Evolutionary conservation across 2,329 filamentous ascomycete species (phyloP).

Genomic region (Juglanconis juglandina): DNA sequence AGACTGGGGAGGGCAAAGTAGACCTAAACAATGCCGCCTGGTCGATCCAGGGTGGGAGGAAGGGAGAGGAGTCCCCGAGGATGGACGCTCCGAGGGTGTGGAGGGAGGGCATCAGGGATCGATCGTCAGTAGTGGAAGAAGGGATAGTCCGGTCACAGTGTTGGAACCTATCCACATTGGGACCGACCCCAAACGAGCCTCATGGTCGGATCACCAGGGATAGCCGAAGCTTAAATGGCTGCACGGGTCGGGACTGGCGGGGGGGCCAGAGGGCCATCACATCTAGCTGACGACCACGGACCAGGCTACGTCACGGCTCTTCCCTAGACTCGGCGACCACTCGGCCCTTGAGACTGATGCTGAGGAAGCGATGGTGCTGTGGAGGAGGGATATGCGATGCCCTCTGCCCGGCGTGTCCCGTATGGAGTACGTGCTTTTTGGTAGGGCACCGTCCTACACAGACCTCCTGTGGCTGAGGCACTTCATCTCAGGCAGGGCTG

Average conservation of each 20-base stretch:
- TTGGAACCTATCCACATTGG: conserved; percentile 5
- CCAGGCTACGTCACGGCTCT: background rate
- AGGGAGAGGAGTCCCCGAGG: background rate
- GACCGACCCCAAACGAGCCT: conserved; percentile 14
- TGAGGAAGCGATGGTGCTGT: background rate
- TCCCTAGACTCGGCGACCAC: background rate
- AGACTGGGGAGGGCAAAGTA: conserved; percentile 12
- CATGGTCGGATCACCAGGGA: conserved; percentile 14
- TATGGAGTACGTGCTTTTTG: background rate
- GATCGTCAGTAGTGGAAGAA: conserved; percentile 6
- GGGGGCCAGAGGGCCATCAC: background rate
- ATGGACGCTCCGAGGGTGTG: conserved; percentile 2
- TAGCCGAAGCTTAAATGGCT: conserved; percentile 9
- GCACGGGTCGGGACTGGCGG: background rate
- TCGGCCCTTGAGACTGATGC: background rate
- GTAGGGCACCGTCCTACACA: background rate
- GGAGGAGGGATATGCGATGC: background rate
- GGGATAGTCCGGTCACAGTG: conserved; percentile 4
- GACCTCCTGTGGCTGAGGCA: background rate
- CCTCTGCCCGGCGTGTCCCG: background rate
- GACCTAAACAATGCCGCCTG: conserved; percentile 10
- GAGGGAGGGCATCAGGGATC: conserved; percentile 7
- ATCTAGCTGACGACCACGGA: conserved; percentile 4
- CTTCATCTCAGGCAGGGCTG: background rate
- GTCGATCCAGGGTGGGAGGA: background rate